Conservation (phyloP, 2,329 filamentous ascomycete genomes). For the Sporothrix globosa region DNA sequence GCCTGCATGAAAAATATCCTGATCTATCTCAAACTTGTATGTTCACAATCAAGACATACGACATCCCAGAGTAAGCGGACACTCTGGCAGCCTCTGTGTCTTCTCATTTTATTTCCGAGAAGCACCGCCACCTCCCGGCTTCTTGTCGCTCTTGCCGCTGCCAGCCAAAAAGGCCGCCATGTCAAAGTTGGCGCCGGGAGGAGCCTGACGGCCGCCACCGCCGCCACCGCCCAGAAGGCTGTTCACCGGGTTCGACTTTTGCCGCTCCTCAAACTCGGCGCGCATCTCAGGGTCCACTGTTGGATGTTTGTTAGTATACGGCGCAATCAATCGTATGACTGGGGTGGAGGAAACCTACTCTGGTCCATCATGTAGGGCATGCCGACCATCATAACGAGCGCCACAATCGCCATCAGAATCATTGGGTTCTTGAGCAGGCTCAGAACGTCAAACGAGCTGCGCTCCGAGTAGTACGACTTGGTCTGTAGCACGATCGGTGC, state of each 20-base stretch:
- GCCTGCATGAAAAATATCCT: not conserved
- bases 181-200: conserved; percentile 59
- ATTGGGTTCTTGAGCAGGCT: conserved; percentile 90
- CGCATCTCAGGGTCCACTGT: conserved; percentile 95
- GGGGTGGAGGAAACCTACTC: conserved; percentile 63
- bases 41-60: not conserved
- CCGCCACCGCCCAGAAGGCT: conserved; percentile 56
- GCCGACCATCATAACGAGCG: conserved; percentile 80
- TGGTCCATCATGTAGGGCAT: conserved; percentile 96
- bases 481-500: conserved; percentile 59
- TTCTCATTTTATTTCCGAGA: conserved; percentile 41
- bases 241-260: conserved; percentile 72
- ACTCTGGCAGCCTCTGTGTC: not conserved
- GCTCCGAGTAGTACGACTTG: conserved; percentile 78
- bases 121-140: conserved; percentile 44
- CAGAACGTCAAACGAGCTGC: conserved; percentile 76
- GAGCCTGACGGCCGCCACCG: conserved; percentile 43
- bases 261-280: conserved; percentile 88
- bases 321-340: not conserved
- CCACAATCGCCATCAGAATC: conserved; percentile 88
- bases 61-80: not conserved
- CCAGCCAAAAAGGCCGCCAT: conserved; percentile 67
- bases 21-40: not conserved
- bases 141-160: conserved; percentile 44
- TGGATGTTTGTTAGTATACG: conserved; percentile 6